Percentiles rank a stretch among this genome's conserved stretches.
Conservation (phyloP, 345 rosid species). For the Orychophragmus violaceus region DNA sequence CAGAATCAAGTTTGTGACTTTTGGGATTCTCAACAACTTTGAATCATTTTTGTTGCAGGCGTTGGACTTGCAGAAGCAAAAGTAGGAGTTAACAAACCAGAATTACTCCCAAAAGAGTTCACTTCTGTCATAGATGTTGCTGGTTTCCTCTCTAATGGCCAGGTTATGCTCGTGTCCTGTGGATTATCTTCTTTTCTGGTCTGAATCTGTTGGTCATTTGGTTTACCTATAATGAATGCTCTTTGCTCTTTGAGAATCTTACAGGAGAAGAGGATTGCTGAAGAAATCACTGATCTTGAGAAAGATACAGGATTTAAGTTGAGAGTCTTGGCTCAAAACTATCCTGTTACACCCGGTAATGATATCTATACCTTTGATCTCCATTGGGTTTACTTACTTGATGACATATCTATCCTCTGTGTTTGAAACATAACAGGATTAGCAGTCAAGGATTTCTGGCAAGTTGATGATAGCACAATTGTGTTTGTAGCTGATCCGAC, state of each 20-base stretch:
- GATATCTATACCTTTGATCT: neutral
- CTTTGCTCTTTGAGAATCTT: constrained; percentile 1
- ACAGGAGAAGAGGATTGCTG: constrained; percentile 71
- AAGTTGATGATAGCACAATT: constrained; percentile 78
- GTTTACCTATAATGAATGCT: neutral
- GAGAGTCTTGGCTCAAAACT: constrained; percentile 86
- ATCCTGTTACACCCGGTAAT: constrained; percentile 86
- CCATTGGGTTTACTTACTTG: neutral
- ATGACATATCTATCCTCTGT: neutral
- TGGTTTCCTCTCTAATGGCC: constrained; percentile 87
- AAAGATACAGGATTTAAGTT: constrained; percentile 83
- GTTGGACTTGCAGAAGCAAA: constrained; percentile 61
- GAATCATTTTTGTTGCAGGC: constrained; percentile 30
- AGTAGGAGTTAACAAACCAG: constrained; percentile 89
- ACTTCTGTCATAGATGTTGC: constrained; percentile 78
- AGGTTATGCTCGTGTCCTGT: constrained; percentile 42
- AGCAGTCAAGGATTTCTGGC: constrained; percentile 83
- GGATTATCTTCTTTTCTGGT: neutral
- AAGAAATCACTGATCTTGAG: constrained; percentile 66
- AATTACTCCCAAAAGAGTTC: constrained; percentile 78
- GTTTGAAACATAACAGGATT: too few species aligned
- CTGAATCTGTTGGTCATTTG: neutral
- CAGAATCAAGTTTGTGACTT: too few species aligned
- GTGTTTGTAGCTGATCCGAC: constrained; percentile 91
- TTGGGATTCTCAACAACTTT: too few species aligned